Conservation (phyloP, 345 rosid species). For the Arabidopsis suecica region DNA sequence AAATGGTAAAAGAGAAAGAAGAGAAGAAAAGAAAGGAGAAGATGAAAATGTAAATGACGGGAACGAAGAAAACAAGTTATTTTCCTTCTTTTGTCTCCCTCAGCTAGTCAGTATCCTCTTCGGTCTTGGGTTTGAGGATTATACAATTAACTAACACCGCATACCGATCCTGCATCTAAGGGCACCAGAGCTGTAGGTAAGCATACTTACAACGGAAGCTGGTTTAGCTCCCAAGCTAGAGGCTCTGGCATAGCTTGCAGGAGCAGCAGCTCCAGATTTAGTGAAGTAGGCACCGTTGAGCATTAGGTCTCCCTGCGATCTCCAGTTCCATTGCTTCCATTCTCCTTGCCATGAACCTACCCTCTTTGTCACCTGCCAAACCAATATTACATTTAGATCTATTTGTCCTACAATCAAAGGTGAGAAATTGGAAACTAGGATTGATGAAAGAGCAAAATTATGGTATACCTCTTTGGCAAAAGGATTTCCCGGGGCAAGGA, state of each 20-base stretch:
- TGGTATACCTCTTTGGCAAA: constrained; percentile 65
- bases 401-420: constrained; percentile 1
- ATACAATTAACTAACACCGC: constrained; percentile 51
- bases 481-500: constrained; percentile 80
- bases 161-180: constrained; percentile 58
- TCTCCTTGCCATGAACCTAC: constrained; percentile 31
- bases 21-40: not conserved
- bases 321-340: constrained; percentile 71
- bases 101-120: constrained; percentile 28
- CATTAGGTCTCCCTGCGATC: constrained; percentile 63
- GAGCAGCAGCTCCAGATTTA: constrained; percentile 54
- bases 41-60: constrained; percentile 18
- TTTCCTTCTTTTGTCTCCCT: constrained; percentile 34
- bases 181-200: constrained; percentile 60
- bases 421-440: not conserved
- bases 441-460: not conserved
- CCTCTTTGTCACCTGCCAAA: constrained; percentile 62
- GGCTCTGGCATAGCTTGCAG: constrained; percentile 63
- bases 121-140: constrained; percentile 1
- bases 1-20: constrained; percentile 25
- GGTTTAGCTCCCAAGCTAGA: constrained; percentile 68
- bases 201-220: constrained; percentile 53
- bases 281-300: constrained; percentile 67
- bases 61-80: constrained; percentile 33
- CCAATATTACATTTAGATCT: not conserved